Percentiles rank a stretch among this genome's conserved stretches.
phyloP scores from a whole-genome alignment of 768 basidiomycete genomes.

The Tulasnella sp. region DNA sequence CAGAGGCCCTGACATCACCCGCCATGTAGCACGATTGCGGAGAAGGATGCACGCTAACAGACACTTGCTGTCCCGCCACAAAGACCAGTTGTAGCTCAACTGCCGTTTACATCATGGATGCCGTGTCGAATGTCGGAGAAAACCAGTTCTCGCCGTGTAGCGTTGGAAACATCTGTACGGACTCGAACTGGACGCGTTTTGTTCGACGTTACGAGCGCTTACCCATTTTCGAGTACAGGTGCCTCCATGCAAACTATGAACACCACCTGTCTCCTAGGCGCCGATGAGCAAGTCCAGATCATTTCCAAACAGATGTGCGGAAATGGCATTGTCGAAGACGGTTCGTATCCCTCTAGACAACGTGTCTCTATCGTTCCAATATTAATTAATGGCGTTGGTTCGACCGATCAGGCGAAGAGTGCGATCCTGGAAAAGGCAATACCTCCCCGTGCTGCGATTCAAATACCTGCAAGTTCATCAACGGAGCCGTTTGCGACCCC shows the following conservation, averaged over 20 bases:
- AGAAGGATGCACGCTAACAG: conserved; percentile 55
- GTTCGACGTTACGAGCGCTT: neutral
- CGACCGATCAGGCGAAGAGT: conserved; percentile 61
- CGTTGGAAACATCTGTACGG: conserved; percentile 79
- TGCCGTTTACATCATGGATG: conserved; percentile 78
- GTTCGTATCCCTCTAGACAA: neutral
- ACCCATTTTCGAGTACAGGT: conserved; percentile 17
- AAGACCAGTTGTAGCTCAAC: conserved; percentile 58
- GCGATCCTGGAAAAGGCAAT: conserved; percentile 68
- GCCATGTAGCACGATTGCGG: conserved; percentile 50
- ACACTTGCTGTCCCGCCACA: conserved; percentile 66
- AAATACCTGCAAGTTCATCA: conserved; percentile 67
- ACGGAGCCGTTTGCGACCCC: conserved; percentile 74
- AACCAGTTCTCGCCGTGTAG: conserved; percentile 71
- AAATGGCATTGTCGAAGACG: conserved; percentile 71
- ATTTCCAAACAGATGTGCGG: conserved; percentile 73
- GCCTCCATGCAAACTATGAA: conserved; percentile 44
- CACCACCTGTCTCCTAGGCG: conserved; percentile 65
- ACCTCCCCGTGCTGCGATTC: conserved; percentile 70
- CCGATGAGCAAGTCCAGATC: conserved; percentile 45
- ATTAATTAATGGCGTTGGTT: conserved; percentile 34
- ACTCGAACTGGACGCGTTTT: conserved; percentile 10
- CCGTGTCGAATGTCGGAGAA: conserved; percentile 62
- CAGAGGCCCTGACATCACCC: conserved; percentile 5
- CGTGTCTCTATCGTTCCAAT: neutral